phyloP scores from a whole-genome alignment of 169 alveolate genomes.

The Plasmodium sp. region DNA sequence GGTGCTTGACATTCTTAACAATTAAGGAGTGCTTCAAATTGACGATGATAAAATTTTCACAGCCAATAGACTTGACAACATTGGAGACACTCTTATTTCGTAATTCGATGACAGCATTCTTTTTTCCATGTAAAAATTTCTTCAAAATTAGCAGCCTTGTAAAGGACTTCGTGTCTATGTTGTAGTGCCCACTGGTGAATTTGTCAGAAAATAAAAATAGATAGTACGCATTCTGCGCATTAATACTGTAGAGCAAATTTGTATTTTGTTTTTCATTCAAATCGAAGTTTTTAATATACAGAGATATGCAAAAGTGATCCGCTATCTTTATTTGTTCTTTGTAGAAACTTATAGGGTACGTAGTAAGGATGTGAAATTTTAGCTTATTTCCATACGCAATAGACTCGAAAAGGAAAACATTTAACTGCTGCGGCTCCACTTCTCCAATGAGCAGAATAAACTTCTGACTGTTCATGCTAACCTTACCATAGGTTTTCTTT shows the following conservation, averaged over 20 bases:
- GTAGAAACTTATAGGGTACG: constrained; percentile 49
- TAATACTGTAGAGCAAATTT: constrained; percentile 52
- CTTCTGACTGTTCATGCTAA: constrained; percentile 76
- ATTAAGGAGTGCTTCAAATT: constrained; percentile 67
- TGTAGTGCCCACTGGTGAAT: constrained; percentile 30
- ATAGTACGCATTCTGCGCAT: constrained; percentile 70
- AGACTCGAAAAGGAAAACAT: constrained; percentile 77
- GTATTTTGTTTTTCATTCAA: constrained; percentile 58
- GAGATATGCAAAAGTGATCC: constrained; percentile 28
- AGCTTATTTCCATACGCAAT: constrained; percentile 68
- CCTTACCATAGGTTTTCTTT: constrained; percentile 77
- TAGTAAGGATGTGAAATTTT: constrained; percentile 66
- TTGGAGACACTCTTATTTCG: constrained; percentile 64
- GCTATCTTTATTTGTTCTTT: constrained; percentile 67
- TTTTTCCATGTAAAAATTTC: constrained; percentile 55
- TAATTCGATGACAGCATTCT: constrained; percentile 64
- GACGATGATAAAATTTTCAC: constrained; percentile 49
- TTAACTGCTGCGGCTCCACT: constrained; percentile 81
- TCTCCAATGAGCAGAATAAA: constrained; percentile 83
- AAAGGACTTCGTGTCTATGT: constrained; percentile 69
- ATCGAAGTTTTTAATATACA: constrained; percentile 58
- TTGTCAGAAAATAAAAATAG: constrained; percentile 53
- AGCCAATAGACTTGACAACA: constrained; percentile 57
- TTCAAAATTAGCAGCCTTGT: constrained; percentile 57
- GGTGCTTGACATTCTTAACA: constrained; percentile 41